Evolutionary conservation across 169 alveolate species (phyloP), one percentile per base, ranked within the genome.

Genomic region (Plasmodium coatneyi): DNA sequence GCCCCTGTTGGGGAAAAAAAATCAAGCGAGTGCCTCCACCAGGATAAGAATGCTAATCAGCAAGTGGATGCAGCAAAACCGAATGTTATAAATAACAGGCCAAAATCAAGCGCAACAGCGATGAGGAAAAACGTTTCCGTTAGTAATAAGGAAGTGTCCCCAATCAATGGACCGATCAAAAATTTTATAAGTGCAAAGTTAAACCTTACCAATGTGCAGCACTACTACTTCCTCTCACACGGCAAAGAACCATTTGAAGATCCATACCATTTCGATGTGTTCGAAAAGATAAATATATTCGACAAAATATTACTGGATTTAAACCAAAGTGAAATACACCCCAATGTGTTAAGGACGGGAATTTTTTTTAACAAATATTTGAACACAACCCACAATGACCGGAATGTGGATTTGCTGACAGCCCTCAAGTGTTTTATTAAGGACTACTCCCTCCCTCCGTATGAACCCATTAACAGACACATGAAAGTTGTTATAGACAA

Each of bases 281-380:
- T 79, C 71, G 83, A 89, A 60, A 89, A 89, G 46, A 89, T 66
- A 89, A 89, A 36, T 89, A 89, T 89, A 80, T 89, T 79, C 71
- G 94, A 89, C 76, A 89, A 66, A 80, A 89, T 89, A 16, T 89
- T 89, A 78, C 70, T 89, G 32, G 94, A 89, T 49, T 43, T 95
- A 10, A 95, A 91, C 71, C 96, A 95, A 80, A 82, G 49, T 32
- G 93, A 82, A 74, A 95, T 95, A 22, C 96, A 95, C 52, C 95
- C 96, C 16, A 95, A 92, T 32, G 74, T 95, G 39, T 92, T 95
- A 84, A 92, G 96, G 79, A 83, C 95, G n/a, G 96, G 96, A 49
- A 84, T 95, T 80, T 90, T 89, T 83, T 93, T 95, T 92, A 95
- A 84, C 74, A 95, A 95, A 52, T 82, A 92, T 84, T 60, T 46